Evolutionary conservation across 768 basidiomycete species (phyloP), one percentile per base, ranked within the genome.

Genomic region (Tylopilus felleus): DNA sequence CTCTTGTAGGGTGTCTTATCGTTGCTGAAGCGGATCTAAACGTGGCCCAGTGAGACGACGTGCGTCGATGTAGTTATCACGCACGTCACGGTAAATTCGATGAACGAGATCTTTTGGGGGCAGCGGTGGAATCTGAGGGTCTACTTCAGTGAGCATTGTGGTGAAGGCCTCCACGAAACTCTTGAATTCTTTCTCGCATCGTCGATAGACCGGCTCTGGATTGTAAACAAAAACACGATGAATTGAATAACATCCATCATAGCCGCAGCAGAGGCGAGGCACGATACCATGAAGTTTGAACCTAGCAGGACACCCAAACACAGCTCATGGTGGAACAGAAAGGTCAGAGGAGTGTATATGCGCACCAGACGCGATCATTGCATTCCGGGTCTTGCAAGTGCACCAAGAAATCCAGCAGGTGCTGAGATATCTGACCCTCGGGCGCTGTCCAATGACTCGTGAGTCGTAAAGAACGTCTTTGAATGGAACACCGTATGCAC

Each of bases 1-100:
- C 70, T 80, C 73, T 98, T 98, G 75, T 99, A 99, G 0, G 96
- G 96, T 5, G 96, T 99, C 74, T 94, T 95, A 67, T 94, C 90
- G 52, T 91, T 91, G 65, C 89, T 92, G 71, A 96, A 97, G 14
- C 94, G 82, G 22, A 96, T 69, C 90, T 93, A 42, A 33, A 33
- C 8, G 8, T 27, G 3, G 21, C 16, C 61, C 46, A 60, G 47
- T 40, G 31, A 59, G 51, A 53, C n/a, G 25, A 23, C 8, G 13
- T 27, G 53, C 29, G 42, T 9, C 19, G 31, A 46, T 23, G 23
- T 5, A 1, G 22, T 9, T 23, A 17, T 41, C 35, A 47, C 59
- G 28, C 19, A 89, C 90, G 68, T 98, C 96, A 42, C 95, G 85
- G 66, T 97, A 96, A 38, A 98, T 94, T 16, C 96, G 78, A 69